Conservation (phyloP, 768 basidiomycete genomes). For the Lactarius vividus region DNA sequence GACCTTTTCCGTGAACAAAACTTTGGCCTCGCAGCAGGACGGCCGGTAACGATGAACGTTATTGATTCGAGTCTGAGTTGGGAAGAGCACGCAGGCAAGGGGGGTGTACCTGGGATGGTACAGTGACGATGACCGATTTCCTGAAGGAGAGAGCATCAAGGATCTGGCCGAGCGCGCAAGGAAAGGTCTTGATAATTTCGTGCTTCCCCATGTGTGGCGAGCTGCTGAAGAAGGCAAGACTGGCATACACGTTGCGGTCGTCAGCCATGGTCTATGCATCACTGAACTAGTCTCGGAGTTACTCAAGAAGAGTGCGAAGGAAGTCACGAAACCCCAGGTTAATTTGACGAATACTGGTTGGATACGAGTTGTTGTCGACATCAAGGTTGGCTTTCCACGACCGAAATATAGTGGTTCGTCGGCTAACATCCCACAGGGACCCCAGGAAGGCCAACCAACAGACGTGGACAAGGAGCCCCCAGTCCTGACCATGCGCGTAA, state of each 20-base stretch:
- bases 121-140: constrained; percentile 52
- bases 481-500: constrained; percentile 43
- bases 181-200: constrained; percentile 46
- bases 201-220: constrained; percentile 54
- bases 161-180: constrained; percentile 60
- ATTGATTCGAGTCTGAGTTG: constrained; percentile 24
- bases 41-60: constrained; percentile 40
- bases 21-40: constrained; percentile 70
- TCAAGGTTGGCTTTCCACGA: constrained; percentile 33
- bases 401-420: neutral
- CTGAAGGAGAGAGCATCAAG: constrained; percentile 65
- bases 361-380: constrained; percentile 52
- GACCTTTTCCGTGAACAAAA: constrained; percentile 61
- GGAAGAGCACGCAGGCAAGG: constrained; percentile 48
- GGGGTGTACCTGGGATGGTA: constrained; percentile 52
- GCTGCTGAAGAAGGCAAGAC: constrained; percentile 39
- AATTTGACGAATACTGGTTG: constrained; percentile 64
- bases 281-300: constrained; percentile 49
- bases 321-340: constrained; percentile 36
- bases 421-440: constrained; percentile 33
- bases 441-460: constrained; percentile 29
- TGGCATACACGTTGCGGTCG: constrained; percentile 56
- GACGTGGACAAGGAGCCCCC: constrained; percentile 34
- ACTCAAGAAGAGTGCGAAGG: constrained; percentile 41
- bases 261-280: constrained; percentile 76